phyloP scores from a whole-genome alignment of 306 rosid species.

The Betula pendula region DNA sequence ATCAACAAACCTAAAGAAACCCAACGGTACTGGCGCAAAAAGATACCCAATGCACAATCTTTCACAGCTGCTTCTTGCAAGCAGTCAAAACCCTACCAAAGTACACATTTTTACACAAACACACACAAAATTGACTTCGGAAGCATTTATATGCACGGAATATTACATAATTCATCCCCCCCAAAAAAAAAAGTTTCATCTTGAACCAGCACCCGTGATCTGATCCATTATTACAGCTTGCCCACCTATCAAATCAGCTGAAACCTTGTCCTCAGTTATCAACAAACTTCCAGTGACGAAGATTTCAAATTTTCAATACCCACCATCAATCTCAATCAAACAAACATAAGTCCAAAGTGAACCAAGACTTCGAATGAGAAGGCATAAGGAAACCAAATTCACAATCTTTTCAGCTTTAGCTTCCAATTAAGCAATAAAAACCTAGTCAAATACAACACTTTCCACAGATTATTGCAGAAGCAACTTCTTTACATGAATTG shows the following conservation, averaged over 20 bases:
- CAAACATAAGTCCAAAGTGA: background rate
- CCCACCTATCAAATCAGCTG: background rate
- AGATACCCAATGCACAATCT: too few relatives aligned
- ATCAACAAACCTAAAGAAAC: background rate
- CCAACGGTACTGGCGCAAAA: too few relatives aligned
- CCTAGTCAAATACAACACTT: background rate
- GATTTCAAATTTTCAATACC: background rate
- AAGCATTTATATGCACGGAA: background rate
- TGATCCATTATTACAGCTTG: too few relatives aligned
- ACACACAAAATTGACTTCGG: background rate
- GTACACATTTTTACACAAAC: conserved; percentile 7
- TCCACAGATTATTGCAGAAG: background rate
- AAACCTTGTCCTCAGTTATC: background rate
- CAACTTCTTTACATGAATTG: background rate
- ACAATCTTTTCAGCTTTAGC: background rate
- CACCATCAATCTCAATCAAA: background rate
- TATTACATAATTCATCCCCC: background rate
- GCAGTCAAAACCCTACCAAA: conserved; percentile 15
- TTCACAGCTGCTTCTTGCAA: background rate
- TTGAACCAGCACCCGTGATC: background rate
- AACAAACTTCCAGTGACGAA: background rate
- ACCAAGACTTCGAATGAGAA: background rate
- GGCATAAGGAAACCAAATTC: background rate
- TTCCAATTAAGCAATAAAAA: background rate
- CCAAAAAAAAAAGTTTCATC: background rate